Conservation (phyloP, 192 early-diverging fungal genomes). For the Rhizophagus prolifer region DNA sequence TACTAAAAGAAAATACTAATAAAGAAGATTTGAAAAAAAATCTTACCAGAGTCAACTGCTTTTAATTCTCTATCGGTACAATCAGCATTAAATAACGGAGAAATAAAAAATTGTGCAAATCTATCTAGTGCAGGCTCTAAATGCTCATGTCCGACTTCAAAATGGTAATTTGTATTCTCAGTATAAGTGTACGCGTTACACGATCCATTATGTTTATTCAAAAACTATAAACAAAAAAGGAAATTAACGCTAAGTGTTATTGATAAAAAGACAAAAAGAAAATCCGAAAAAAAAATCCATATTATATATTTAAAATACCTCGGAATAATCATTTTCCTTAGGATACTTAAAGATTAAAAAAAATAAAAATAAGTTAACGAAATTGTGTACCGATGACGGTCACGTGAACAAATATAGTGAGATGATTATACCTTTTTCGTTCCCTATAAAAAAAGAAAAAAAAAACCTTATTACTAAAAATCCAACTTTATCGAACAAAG, state of each 20-base stretch:
- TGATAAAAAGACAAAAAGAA: too few species aligned
- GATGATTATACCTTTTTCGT: neutral
- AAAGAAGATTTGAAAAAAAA: neutral
- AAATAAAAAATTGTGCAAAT: slow-evolving; percentile 93
- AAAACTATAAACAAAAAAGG: slow-evolving; percentile 44
- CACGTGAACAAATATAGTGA: neutral
- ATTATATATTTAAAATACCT: slow-evolving; percentile 14
- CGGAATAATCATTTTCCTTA: slow-evolving; percentile 76
- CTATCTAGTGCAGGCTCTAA: slow-evolving; percentile 62
- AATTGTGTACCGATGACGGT: neutral
- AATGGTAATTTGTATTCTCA: slow-evolving; percentile 88
- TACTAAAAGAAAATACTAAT: neutral
- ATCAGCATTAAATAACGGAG: slow-evolving; percentile 80
- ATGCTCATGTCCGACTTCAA: slow-evolving; percentile 67
- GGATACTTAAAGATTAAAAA: slow-evolving; percentile 58
- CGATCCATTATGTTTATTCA: slow-evolving; percentile 72
- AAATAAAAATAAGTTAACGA: neutral
- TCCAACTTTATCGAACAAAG: neutral
- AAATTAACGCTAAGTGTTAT: neutral
- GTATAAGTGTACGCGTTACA: slow-evolving; percentile 80
- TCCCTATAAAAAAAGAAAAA: neutral
- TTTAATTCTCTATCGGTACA: slow-evolving; percentile 92
- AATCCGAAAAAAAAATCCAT: neutral
- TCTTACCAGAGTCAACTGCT: slow-evolving; percentile 86
- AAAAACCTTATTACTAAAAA: neutral